Conservation (phyloP, 768 basidiomycete species). For the Naganishia vaughanmartiniae region DNA sequence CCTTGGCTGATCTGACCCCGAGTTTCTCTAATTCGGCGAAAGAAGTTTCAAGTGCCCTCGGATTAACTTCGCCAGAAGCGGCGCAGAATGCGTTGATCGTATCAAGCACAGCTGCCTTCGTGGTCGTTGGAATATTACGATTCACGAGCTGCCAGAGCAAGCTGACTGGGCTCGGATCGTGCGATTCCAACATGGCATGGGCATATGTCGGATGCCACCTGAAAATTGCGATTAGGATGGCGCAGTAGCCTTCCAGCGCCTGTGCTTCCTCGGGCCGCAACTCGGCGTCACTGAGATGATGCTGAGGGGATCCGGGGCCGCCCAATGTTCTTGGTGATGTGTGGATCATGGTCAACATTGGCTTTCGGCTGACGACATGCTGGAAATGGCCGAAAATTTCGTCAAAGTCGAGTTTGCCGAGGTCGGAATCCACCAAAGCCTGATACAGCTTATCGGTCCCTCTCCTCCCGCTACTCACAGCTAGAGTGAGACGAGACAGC, state of each 20-base stretch:
- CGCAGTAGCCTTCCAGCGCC: conserved; percentile 23
- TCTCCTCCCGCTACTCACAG: conserved; percentile 26
- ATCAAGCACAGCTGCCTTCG: conserved; percentile 19
- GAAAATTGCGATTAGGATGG: conserved; percentile 21
- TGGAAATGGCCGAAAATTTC: conserved; percentile 27
- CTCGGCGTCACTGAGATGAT: conserved; percentile 15
- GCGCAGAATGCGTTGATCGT: conserved; percentile 24
- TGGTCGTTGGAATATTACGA: conserved; percentile 20
- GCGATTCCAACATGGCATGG: background rate
- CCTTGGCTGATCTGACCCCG: conserved; percentile 5
- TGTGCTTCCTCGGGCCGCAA: conserved; percentile 24
- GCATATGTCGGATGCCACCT: conserved; percentile 26
- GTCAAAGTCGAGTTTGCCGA: conserved; percentile 25
- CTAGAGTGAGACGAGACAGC: conserved; percentile 7
- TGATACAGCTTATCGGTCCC: conserved; percentile 23
- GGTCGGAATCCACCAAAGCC: conserved; percentile 20
- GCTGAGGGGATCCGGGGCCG: conserved; percentile 10
- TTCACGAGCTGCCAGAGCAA: conserved; percentile 27
- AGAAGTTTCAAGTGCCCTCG: conserved; percentile 2
- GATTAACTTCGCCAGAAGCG: conserved; percentile 18
- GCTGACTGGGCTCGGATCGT: conserved; percentile 4
- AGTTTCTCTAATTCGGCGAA: conserved; percentile 20
- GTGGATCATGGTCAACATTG: conserved; percentile 10
- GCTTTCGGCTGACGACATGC: conserved; percentile 18
- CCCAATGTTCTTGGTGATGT: background rate